These are phyloP conservation scores for Xylaria sp. DNA, from an alignment of 2,329 filamentous ascomycete genomes.

Conservation along the genomic window DNA sequence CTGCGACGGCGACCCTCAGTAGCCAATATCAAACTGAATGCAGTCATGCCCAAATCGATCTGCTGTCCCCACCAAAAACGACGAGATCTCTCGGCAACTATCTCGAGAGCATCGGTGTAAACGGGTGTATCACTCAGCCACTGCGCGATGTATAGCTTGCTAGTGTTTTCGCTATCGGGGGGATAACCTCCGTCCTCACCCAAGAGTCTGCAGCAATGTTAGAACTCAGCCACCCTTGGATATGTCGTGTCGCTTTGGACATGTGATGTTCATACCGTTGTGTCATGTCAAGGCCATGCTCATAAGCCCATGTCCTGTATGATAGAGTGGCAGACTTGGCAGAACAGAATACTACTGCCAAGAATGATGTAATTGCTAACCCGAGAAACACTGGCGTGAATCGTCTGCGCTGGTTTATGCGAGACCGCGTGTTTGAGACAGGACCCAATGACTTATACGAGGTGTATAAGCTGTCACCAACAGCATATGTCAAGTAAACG, in stretches of 20 bases:
- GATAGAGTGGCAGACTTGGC: slow-evolving; percentile 50
- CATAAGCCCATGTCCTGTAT: slow-evolving; percentile 54
- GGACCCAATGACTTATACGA: slow-evolving; percentile 52
- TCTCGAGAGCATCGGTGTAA: slow-evolving; percentile 63
- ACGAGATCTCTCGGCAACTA: slow-evolving; percentile 64
- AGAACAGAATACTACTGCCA: slow-evolving; percentile 48
- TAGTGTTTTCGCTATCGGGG: slow-evolving; percentile 45
- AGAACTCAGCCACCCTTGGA: slow-evolving; percentile 16
- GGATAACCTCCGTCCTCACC: slow-evolving; percentile 37
- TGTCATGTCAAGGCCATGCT: slow-evolving; percentile 50
- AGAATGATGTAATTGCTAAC: slow-evolving; percentile 49
- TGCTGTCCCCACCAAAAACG: slow-evolving; percentile 73
- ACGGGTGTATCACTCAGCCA: slow-evolving; percentile 67
- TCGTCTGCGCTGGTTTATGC: slow-evolving; percentile 50
- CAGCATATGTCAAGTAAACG: slow-evolving; percentile 50
- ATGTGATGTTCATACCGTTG: slow-evolving; percentile 43
- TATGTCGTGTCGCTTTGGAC: background rate
- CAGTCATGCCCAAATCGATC: slow-evolving; percentile 63
- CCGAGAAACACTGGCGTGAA: slow-evolving; percentile 51
- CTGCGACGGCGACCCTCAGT: slow-evolving; percentile 68
- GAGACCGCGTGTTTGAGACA: slow-evolving; percentile 52
- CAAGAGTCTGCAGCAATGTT: slow-evolving; percentile 35
- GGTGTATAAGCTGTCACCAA: slow-evolving; percentile 50
- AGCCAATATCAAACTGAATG: slow-evolving; percentile 68
- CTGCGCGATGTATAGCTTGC: slow-evolving; percentile 55